These are phyloP conservation scores for Solanum ossicruentum DNA, from an alignment of 257 asterid species.

Conservation along the genomic window DNA sequence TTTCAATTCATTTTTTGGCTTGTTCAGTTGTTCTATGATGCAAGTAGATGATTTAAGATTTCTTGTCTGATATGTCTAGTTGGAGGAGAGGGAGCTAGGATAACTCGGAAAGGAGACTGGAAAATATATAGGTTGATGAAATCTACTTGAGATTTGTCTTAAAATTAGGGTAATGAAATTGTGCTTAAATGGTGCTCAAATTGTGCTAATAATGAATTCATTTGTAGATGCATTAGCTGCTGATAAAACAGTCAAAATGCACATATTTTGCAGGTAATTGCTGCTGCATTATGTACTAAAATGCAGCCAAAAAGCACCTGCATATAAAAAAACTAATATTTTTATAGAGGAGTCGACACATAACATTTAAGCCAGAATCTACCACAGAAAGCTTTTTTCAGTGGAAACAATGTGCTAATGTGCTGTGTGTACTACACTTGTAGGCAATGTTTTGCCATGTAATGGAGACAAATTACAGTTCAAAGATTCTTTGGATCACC, in stretches of 20 bases:
- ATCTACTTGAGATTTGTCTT: not conserved
- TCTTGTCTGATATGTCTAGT: not conserved
- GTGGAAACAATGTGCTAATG: not conserved
- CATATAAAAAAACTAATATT: not conserved
- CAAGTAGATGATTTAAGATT: not conserved
- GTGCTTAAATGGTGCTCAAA: not conserved
- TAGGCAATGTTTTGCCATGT: not conserved
- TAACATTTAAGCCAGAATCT: not conserved
- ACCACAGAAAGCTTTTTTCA: not conserved
- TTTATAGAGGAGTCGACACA: too few relatives aligned
- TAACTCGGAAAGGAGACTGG: not conserved
- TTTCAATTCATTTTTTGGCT: not conserved
- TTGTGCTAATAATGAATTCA: not conserved
- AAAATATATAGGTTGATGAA: not conserved
- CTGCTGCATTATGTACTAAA: not conserved
- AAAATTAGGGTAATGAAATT: not conserved
- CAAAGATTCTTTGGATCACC: not conserved
- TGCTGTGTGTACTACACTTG: not conserved
- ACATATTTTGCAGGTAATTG: not conserved
- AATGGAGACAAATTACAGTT: not conserved
- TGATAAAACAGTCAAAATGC: not conserved
- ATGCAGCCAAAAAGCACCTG: not conserved
- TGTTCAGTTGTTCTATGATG: not conserved
- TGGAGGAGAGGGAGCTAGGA: not conserved
- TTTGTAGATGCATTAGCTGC: not conserved